Conservation (phyloP, 768 basidiomycete genomes). For the Mycena capillaripes region DNA sequence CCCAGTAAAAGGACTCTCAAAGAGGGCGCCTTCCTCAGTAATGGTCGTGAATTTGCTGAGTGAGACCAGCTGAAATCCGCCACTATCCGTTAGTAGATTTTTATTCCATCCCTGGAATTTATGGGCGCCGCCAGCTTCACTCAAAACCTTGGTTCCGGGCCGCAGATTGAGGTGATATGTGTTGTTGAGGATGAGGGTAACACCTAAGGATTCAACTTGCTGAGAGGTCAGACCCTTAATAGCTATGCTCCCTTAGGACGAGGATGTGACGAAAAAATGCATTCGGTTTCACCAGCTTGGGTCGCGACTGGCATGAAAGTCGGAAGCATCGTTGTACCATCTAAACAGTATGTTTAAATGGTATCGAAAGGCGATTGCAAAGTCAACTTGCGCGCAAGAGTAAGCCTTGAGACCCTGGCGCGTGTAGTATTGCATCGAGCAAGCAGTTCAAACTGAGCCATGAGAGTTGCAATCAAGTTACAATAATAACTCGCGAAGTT, state of each 20-base stretch:
- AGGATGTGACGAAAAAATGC: background rate
- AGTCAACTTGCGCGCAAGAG: slow-evolving; percentile 74
- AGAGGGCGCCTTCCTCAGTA: slow-evolving; percentile 90
- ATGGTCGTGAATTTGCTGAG: slow-evolving; percentile 88
- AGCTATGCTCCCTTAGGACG: slow-evolving; percentile 50
- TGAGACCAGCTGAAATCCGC: slow-evolving; percentile 91
- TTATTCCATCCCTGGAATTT: slow-evolving; percentile 90
- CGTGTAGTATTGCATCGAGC: slow-evolving; percentile 86
- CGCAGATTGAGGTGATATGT: slow-evolving; percentile 92
- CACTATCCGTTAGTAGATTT: slow-evolving; percentile 93
- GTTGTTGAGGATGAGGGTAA: slow-evolving; percentile 87
- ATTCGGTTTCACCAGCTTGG: slow-evolving; percentile 64
- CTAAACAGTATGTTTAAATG: slow-evolving; percentile 51
- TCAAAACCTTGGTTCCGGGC: slow-evolving; percentile 82
- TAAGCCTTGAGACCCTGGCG: slow-evolving; percentile 90
- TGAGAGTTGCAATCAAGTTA: background rate
- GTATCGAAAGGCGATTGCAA: slow-evolving; percentile 17
- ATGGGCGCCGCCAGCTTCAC: slow-evolving; percentile 88
- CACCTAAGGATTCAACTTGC: slow-evolving; percentile 85
- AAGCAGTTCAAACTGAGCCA: slow-evolving; percentile 74
- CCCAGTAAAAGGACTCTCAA: slow-evolving; percentile 88
- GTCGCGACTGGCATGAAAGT: slow-evolving; percentile 97
- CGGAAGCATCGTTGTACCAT: slow-evolving; percentile 86
- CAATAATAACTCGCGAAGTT: background rate
- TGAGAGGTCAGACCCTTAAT: slow-evolving; percentile 93